Percentiles rank a stretch among this genome's conserved stretches.
Conservation (phyloP, 768 basidiomycete species). For the Macrolepiota fuliginosa region DNA sequence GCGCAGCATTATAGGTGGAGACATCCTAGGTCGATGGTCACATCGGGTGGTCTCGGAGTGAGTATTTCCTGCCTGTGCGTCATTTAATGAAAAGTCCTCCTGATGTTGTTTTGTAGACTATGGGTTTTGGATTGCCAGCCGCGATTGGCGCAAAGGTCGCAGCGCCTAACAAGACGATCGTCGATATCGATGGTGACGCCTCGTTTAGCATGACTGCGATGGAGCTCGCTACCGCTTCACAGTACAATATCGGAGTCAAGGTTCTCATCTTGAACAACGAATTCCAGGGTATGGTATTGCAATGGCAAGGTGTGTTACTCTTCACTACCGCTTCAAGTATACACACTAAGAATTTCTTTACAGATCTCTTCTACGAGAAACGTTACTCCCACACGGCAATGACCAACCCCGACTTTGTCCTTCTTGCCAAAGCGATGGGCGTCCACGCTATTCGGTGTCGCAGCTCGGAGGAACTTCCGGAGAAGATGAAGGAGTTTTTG, state of each 20-base stretch:
- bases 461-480: conserved; percentile 72
- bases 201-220: conserved; percentile 99
- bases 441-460: conserved; percentile 86
- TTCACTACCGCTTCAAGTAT: not conserved
- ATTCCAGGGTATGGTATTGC: conserved; percentile 98
- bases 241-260: conserved; percentile 93
- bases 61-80: conserved; percentile 29
- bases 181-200: conserved; percentile 97
- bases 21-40: conserved; percentile 83
- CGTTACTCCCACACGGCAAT: conserved; percentile 97
- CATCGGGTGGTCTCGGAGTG: conserved; percentile 93
- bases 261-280: conserved; percentile 92
- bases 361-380: conserved; percentile 92
- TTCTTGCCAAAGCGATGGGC: conserved; percentile 86
- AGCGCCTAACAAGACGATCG: conserved; percentile 86
- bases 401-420: conserved; percentile 94
- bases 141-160: conserved; percentile 98
- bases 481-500: conserved; percentile 98
- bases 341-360: not conserved
- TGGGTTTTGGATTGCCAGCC: conserved; percentile 96
- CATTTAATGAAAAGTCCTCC: conserved; percentile 1
- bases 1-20: conserved; percentile 93
- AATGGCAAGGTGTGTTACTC: conserved; percentile 85
- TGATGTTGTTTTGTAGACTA: conserved; percentile 56
- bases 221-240: conserved; percentile 94